A percentile compares a stretch with the other conserved stretches of the same genome.
Conservation (phyloP, 306 rosid species). For the Cotoneaster glaucophyllus region DNA sequence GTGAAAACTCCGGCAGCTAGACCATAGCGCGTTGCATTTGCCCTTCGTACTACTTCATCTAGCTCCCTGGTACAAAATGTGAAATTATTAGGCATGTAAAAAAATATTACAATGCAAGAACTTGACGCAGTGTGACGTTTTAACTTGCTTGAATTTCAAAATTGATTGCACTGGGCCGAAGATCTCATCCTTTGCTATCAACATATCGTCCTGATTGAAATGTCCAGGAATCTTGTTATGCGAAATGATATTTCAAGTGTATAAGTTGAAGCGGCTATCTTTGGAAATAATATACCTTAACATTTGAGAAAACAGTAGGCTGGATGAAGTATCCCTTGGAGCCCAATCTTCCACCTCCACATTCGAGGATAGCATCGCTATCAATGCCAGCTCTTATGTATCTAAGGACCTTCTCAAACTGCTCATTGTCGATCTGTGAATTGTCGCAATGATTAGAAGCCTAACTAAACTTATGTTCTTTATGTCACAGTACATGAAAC, state of each 20-base stretch:
- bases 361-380: slow-evolving; percentile 72
- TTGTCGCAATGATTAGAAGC: slow-evolving; percentile 10
- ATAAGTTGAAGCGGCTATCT: background rate
- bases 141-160: slow-evolving; percentile 83
- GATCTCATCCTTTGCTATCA: slow-evolving; percentile 90
- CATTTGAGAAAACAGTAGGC: slow-evolving; percentile 97
- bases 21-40: slow-evolving; percentile 60
- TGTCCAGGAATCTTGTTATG: slow-evolving; percentile 10
- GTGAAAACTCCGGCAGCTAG: slow-evolving; percentile 93
- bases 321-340: slow-evolving; percentile 76
- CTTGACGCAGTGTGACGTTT: background rate
- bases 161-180: slow-evolving; percentile 91
- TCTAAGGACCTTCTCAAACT: slow-evolving; percentile 65
- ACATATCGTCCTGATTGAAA: slow-evolving; percentile 68
- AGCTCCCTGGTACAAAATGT: slow-evolving; percentile 39
- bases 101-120: background rate
- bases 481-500: background rate
- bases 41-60: slow-evolving; percentile 60
- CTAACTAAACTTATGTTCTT: background rate
- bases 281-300: slow-evolving; percentile 42
- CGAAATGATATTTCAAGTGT: background rate
- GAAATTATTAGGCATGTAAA: background rate
- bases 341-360: slow-evolving; percentile 82
- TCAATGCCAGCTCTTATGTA: slow-evolving; percentile 74
- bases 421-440: slow-evolving; percentile 61